Percentiles rank a stretch among this genome's conserved stretches.
phyloP scores from a whole-genome alignment of 768 basidiomycete genomes.

The Boletus speciosus region DNA sequence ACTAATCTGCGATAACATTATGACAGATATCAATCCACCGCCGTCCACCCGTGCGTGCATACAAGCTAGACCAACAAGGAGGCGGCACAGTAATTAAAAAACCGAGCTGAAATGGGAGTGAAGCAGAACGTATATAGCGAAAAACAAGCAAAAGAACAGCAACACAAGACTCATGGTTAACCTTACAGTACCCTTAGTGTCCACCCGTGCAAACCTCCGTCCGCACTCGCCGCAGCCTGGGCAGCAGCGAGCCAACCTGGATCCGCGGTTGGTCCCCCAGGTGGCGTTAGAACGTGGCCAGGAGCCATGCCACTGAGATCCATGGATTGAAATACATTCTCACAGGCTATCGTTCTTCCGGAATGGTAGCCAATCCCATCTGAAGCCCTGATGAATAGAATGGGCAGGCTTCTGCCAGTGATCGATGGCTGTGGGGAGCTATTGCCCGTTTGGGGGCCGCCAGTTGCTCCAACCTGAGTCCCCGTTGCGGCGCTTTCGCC shows the following conservation, averaged over 20 bases:
- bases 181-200: constrained; percentile 72
- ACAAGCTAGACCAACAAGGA: constrained; percentile 6
- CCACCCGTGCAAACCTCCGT: constrained; percentile 73
- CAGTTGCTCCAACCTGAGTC: constrained; percentile 26
- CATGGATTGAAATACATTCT: constrained; percentile 72
- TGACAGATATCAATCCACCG: constrained; percentile 22
- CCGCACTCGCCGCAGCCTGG: constrained; percentile 62
- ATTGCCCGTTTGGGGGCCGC: constrained; percentile 18
- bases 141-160: constrained; percentile 28
- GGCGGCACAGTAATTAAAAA: constrained; percentile 2
- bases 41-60: constrained; percentile 1
- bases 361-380: constrained; percentile 92
- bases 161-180: constrained; percentile 18
- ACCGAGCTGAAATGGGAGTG: constrained; percentile 6
- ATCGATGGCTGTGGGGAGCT: constrained; percentile 47
- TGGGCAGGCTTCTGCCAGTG: constrained; percentile 65
- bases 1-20: constrained; percentile 19
- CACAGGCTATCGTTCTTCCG: constrained; percentile 77
- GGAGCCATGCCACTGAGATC: constrained; percentile 52
- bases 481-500: constrained; percentile 25
- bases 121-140: constrained; percentile 26
- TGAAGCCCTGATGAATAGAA: constrained; percentile 75
- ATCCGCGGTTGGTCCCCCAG: constrained; percentile 46
- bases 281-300: constrained; percentile 44
- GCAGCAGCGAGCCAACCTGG: constrained; percentile 73